A percentile compares a stretch with the other conserved stretches of the same genome.
phyloP scores from a whole-genome alignment of 1,284 basidiomycete species.

The Trichosporon ovoides region DNA sequence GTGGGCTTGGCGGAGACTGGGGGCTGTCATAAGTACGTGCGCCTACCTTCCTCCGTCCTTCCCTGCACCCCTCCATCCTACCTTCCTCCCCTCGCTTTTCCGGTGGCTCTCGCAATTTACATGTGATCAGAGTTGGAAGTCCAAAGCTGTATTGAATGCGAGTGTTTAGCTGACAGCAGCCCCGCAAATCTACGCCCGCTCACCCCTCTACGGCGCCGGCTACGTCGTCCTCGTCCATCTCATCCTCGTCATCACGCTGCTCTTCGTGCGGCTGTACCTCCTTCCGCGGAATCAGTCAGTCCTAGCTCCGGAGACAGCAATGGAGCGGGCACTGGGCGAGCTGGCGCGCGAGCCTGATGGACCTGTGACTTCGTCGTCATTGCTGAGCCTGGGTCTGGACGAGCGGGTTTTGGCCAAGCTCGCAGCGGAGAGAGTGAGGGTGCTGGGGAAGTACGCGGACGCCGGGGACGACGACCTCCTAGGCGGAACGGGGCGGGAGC shows the following conservation, averaged over 20 bases:
- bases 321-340: slow-evolving; percentile 27
- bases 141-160: not conserved
- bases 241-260: slow-evolving; percentile 20
- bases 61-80: too few relatives aligned
- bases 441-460: not conserved
- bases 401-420: slow-evolving; percentile 7
- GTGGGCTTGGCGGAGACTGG: slow-evolving; percentile 14
- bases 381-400: slow-evolving; percentile 10
- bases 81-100: too few relatives aligned
- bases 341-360: not conserved
- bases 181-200: not conserved
- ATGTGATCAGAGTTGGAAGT: too few relatives aligned
- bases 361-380: not conserved
- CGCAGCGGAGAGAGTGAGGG: not conserved
- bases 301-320: slow-evolving; percentile 27
- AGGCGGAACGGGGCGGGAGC: slow-evolving; percentile 12
- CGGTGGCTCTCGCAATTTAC: too few relatives aligned
- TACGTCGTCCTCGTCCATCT: slow-evolving; percentile 15
- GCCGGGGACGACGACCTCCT: not conserved
- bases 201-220: not conserved
- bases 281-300: slow-evolving; percentile 31
- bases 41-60: not conserved
- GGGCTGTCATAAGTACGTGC: not conserved
- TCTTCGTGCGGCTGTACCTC: slow-evolving; percentile 39
- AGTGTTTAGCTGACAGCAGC: not conserved